A percentile compares a stretch with the other conserved stretches of the same genome.
Evolutionary conservation across 345 rosid genomes (phyloP).

Genomic region (Corchorus capsularis): DNA sequence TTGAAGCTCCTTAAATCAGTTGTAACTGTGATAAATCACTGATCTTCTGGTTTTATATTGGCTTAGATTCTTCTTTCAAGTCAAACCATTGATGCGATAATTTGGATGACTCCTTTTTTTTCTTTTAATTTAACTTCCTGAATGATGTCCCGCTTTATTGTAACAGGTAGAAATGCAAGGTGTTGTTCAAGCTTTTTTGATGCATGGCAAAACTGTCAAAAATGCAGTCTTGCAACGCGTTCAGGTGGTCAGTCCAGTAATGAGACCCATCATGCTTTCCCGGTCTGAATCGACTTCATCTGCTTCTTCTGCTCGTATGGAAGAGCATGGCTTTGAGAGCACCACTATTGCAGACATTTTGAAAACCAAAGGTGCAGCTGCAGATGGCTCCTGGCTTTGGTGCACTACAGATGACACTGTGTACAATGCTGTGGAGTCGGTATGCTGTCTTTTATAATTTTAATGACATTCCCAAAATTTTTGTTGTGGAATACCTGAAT

Average conservation of each 20-base stretch:
- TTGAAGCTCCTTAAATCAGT: background rate
- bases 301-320: conserved; percentile 71
- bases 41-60: background rate
- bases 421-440: conserved; percentile 95
- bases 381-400: conserved; percentile 99
- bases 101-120: background rate
- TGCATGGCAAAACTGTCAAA: conserved; percentile 57
- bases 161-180: conserved; percentile 64
- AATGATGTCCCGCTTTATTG: background rate
- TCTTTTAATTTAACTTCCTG: background rate
- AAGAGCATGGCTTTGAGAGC: conserved; percentile 95
- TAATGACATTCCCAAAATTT: background rate
- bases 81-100: background rate
- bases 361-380: conserved; percentile 79
- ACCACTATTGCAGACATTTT: conserved; percentile 77
- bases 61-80: background rate
- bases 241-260: conserved; percentile 59
- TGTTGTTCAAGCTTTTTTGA: conserved; percentile 42
- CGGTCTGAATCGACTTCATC: conserved; percentile 62
- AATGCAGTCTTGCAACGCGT: conserved; percentile 54
- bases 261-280: conserved; percentile 46
- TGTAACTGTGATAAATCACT: background rate
- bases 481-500: background rate
- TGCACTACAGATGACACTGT: conserved; percentile 90
- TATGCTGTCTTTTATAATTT: conserved; percentile 30